These are phyloP conservation scores for Penicillium sp. DNA, from an alignment of 2,329 filamentous ascomycete species.

Conservation along the genomic window DNA sequence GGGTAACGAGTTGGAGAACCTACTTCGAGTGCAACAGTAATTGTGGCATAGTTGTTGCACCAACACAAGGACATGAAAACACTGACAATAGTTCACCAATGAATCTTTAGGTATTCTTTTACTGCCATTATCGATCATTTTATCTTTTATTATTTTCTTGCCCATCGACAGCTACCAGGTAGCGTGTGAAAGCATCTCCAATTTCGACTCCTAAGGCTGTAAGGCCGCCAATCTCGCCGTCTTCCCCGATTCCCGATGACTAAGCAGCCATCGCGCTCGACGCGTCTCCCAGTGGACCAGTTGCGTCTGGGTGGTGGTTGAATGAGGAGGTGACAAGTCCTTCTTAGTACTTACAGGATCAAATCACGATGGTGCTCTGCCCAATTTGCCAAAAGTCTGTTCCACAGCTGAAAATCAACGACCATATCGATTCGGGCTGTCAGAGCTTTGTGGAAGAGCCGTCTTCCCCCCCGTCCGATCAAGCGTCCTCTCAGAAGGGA, in stretches of 20 bases:
- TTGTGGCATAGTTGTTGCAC: not conserved
- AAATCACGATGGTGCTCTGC: constrained; percentile 65
- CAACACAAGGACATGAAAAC: too few species aligned
- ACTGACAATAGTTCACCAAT: too few species aligned
- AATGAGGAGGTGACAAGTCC: not conserved
- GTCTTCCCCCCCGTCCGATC: constrained; percentile 48
- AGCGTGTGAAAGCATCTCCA: not conserved
- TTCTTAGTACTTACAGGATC: not conserved
- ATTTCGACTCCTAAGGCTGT: not conserved
- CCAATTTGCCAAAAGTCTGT: constrained; percentile 73
- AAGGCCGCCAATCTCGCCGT: not conserved
- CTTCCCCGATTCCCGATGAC: not conserved
- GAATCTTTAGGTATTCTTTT: too few species aligned
- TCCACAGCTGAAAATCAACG: constrained; percentile 69
- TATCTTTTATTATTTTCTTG: too few species aligned
- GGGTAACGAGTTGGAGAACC: not conserved
- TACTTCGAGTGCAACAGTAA: not conserved
- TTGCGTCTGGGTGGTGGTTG: not conserved
- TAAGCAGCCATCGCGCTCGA: constrained; percentile 6
- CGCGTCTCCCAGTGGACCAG: constrained; percentile 10
- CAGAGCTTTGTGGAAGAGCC: constrained; percentile 61
- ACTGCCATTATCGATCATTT: not conserved
- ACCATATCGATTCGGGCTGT: constrained; percentile 86
- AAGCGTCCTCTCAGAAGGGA: constrained; percentile 40
- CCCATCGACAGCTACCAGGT: not conserved